Evolutionary conservation across 257 asterid genomes (phyloP), one percentile per base, ranked within the genome.

Genomic region (Cynanchum wilfordii): DNA sequence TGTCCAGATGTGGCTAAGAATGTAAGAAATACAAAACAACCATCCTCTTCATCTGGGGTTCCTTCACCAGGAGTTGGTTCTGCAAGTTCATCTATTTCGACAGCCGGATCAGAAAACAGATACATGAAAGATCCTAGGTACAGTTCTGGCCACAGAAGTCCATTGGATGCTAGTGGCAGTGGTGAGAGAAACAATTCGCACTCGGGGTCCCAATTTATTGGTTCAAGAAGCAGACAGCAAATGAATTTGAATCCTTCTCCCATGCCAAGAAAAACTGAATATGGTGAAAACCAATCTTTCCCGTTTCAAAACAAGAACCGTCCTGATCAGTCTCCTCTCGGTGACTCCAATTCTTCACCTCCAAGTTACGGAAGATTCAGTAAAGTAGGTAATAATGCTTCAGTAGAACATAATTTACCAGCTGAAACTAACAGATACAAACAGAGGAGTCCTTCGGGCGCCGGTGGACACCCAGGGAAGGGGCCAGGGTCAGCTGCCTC

Each of bases 281-380:
- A 33, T 40, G 56, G 38, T 42, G 66, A 42, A 33, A 25, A 19
- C 49, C 68, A 74, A 72, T 57, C n/a, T 49, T 75, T 84, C n/a
- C 38, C 29, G 24, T 45, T 33, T 36, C 76, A 65, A 30, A 57
- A 60, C 40, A 3, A 44, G 30, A 72, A 29, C 19, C 65, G 45
- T 66, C 64, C 76, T 2, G 79, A 78, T 69, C 86, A 73, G 76
- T 79, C 71, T 76, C 66, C 85, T 40, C 44, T 83, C 5, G 66
- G 77, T 58, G 24, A 0, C 76, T 80, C 74, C 52, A 79, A 60
- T 68, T 72, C 84, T 38, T 75, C 85, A 10, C 16, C 82, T 77
- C 83, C 87, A 79, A 78, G 85, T 80, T 89, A 70, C 10, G 95
- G 90, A 64, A 65, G 78, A 52, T 92, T 88, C 80, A 73, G 84